A percentile compares a stretch with the other conserved stretches of the same genome.
Evolutionary conservation across 2,329 filamentous ascomycete species (phyloP).

Genomic region (Venturia carpophila): DNA sequence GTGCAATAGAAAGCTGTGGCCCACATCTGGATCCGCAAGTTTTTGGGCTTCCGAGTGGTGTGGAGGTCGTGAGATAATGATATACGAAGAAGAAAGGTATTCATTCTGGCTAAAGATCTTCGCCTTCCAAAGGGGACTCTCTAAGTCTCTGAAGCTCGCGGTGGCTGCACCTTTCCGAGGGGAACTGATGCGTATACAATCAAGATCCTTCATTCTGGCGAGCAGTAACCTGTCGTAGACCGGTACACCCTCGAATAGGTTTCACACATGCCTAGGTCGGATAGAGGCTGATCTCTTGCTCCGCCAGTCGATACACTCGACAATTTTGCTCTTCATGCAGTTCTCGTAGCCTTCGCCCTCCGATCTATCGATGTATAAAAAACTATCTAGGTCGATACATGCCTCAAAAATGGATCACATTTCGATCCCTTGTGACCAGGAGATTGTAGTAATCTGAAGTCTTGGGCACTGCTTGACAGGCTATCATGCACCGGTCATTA

Average conservation of each 20-base stretch:
- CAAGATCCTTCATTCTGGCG: too few relatives aligned
- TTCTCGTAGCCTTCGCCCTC: neutral
- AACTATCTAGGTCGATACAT: neutral
- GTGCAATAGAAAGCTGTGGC: neutral
- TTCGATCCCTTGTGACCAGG: neutral
- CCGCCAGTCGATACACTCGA: neutral
- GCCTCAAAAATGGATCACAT: neutral
- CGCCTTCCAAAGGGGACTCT: neutral
- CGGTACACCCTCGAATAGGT: too few relatives aligned
- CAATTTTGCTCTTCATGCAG: neutral
- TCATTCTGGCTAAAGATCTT: neutral
- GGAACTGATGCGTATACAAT: too few relatives aligned
- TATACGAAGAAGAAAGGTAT: too few relatives aligned
- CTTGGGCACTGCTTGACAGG: neutral
- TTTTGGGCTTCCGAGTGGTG: constrained; percentile 14
- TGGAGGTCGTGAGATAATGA: neutral
- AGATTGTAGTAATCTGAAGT: neutral
- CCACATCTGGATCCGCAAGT: constrained; percentile 10
- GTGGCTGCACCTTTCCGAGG: neutral
- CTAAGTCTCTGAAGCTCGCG: neutral
- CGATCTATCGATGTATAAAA: neutral
- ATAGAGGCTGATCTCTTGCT: neutral
- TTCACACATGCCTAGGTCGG: neutral
- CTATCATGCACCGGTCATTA: too few relatives aligned
- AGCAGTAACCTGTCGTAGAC: too few relatives aligned